Evolutionary conservation across 2,329 filamentous ascomycete genomes (phyloP).

Genomic region (Botrytis paeoniae): DNA sequence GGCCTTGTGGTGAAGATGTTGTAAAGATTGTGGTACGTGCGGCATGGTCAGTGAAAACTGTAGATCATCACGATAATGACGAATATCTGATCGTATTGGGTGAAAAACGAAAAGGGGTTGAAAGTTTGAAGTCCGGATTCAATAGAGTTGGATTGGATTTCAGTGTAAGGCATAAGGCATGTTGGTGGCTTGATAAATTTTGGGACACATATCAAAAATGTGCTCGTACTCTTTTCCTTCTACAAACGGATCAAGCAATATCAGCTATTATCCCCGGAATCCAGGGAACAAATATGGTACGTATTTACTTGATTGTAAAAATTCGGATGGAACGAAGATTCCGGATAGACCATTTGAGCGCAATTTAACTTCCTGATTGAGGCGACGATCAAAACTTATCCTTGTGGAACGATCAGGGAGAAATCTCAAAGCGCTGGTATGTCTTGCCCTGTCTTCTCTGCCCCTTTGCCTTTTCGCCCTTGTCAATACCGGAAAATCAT

Average conservation of each 20-base stretch:
- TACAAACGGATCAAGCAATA: neutral
- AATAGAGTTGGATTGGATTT: conserved; percentile 10
- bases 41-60: conserved; percentile 10
- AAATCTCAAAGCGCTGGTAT: neutral
- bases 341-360: neutral
- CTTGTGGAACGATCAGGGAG: conserved; percentile 1
- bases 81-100: conserved; percentile 3
- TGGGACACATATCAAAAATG: conserved; percentile 6
- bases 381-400: conserved; percentile 14
- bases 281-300: neutral
- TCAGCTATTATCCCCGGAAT: neutral
- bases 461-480: neutral
- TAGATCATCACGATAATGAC: conserved; percentile 7
- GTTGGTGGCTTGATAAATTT: conserved; percentile 14
- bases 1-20: conserved; percentile 10
- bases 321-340: conserved; percentile 6
- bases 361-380: conserved; percentile 11
- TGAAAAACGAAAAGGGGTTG: neutral
- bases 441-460: neutral
- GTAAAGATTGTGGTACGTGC: conserved; percentile 11
- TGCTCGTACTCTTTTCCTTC: neutral
- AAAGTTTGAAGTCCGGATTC: neutral
- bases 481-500: neutral
- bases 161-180: neutral
- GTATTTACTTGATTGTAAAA: neutral